Conservation (phyloP, 805 yeast genomes). For the Ogataea paraovalis region DNA sequence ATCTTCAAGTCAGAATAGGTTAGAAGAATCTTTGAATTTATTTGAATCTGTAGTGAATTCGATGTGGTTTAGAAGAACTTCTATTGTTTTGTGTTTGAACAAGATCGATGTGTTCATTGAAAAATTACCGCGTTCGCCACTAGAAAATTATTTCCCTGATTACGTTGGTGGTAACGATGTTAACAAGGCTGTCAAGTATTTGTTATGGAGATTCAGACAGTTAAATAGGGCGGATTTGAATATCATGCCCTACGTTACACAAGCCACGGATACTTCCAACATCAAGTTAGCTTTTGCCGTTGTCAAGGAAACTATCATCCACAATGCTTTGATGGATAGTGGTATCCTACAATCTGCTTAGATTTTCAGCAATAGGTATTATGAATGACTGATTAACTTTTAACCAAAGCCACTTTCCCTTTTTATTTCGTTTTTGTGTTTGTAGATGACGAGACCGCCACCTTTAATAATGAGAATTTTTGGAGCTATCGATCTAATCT, state of each 20-base stretch:
- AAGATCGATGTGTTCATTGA: conserved; percentile 89
- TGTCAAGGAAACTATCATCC: conserved; percentile 53
- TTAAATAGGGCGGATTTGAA: conserved; percentile 78
- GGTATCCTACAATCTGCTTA: conserved; percentile 39
- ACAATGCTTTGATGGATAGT: conserved; percentile 51
- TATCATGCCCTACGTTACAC: conserved; percentile 87
- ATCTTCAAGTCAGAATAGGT: conserved; percentile 67
- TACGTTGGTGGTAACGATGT: conserved; percentile 88
- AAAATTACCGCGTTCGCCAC: conserved; percentile 74
- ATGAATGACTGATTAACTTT: too few species aligned
- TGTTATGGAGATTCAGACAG: conserved; percentile 84
- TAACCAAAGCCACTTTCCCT: neutral
- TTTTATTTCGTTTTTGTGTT: too few species aligned
- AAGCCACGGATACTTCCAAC: conserved; percentile 90
- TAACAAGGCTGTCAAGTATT: conserved; percentile 86
- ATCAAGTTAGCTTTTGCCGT: conserved; percentile 73
- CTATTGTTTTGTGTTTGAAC: conserved; percentile 81
- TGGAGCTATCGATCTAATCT: too few species aligned
- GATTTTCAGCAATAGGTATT: neutral
- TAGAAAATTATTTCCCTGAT: conserved; percentile 82
- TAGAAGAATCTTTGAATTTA: conserved; percentile 76
- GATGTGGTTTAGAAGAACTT: conserved; percentile 86
- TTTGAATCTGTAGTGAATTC: conserved; percentile 91
- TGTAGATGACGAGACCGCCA: too few species aligned
- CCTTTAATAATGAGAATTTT: too few species aligned